Evolutionary conservation across 306 rosid species (phyloP), one percentile per base, ranked within the genome.

Genomic region (Ochetophila trinervis): DNA sequence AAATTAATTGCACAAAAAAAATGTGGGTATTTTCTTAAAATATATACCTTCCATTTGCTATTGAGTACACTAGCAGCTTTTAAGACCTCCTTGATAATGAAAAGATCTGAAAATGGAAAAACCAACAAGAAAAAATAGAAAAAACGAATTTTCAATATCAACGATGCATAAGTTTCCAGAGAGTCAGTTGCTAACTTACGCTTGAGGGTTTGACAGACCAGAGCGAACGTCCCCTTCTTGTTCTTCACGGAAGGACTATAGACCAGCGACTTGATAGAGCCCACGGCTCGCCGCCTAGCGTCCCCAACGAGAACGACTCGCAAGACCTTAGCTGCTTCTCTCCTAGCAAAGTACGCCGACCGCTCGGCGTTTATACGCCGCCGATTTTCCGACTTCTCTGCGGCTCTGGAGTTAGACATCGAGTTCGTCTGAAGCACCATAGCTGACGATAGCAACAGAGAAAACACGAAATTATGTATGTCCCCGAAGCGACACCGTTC

Each of bases 301-400:
- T 89, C 96, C 16, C 97, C 99, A 30, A 86, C 81, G 8, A 93
- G 88, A 66, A 90, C 90, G 3, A 57, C 69, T 74, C 68, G 83
- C 74, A 93, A 51, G 0, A 93, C 80, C 71, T 86, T 88, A 24
- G 96, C 96, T 14, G 99, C 97, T 72, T 94, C 99, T 71, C 99
- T 72, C 67, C 97, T 64, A 0, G 91, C 89, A 62, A 90, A 94
- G 63, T 86, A 79, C 11, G 87, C 90, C 65, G 96, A 94, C 73
- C 99, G 81, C 68, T 88, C 94, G 4, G 80, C 85, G 75, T 73
- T 88, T n/a, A 70, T 69, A 53, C 74, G 57, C 23, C 73, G 78
- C 64, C 62, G 72, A 4, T 17, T 73, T 16, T 56, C 78, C 19
- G 71, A 48, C 37, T 63, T 75, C 3, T 52, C 58, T 57, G 63